Percentiles rank a stretch among this genome's conserved stretches.
Conservation (phyloP, 495 filamentous ascomycete species). For the Elasticomyces elasticus region DNA sequence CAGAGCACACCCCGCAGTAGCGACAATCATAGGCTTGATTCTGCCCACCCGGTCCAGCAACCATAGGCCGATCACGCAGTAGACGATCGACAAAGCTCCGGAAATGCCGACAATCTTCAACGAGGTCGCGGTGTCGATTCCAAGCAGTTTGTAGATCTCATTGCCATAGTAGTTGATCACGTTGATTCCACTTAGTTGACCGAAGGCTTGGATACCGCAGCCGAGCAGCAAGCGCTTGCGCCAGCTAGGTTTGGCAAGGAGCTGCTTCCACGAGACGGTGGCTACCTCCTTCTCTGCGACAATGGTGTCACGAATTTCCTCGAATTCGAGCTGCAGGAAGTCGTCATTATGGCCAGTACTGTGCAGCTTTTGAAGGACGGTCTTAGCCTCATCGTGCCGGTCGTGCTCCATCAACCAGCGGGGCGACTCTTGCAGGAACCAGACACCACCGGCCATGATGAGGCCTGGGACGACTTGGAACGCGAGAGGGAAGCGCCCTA, state of each 20-base stretch:
- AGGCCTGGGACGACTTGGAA: slow-evolving; percentile 71
- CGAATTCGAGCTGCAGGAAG: slow-evolving; percentile 47
- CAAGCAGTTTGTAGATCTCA: slow-evolving; percentile 53
- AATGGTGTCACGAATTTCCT: slow-evolving; percentile 56
- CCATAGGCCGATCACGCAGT: no score
- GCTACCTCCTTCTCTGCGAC: no score
- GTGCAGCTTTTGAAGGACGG: slow-evolving; percentile 58
- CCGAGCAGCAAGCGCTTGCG: slow-evolving; percentile 56
- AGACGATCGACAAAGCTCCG: no score
- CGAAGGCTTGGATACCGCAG: slow-evolving; percentile 58
- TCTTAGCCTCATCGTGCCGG: slow-evolving; percentile 56
- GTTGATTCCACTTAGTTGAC: slow-evolving; percentile 70
- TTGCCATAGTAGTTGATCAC: slow-evolving; percentile 69
- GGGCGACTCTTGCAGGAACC: slow-evolving; percentile 64
- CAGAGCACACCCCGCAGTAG: no score
- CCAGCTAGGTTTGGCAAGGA: slow-evolving; percentile 53
- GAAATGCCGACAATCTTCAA: no score
- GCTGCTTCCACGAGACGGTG: slow-evolving; percentile 44
- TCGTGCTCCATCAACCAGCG: slow-evolving; percentile 63
- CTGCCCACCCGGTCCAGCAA: no score
- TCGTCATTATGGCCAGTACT: slow-evolving; percentile 49
- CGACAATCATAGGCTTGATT: no score
- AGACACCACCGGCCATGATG: slow-evolving; percentile 53
- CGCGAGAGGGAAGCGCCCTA: slow-evolving; percentile 76
- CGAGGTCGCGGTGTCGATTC: slow-evolving; percentile 67